Conservation (phyloP, 148 eudicot genomes). For the Vaccinium macrocarpon region DNA sequence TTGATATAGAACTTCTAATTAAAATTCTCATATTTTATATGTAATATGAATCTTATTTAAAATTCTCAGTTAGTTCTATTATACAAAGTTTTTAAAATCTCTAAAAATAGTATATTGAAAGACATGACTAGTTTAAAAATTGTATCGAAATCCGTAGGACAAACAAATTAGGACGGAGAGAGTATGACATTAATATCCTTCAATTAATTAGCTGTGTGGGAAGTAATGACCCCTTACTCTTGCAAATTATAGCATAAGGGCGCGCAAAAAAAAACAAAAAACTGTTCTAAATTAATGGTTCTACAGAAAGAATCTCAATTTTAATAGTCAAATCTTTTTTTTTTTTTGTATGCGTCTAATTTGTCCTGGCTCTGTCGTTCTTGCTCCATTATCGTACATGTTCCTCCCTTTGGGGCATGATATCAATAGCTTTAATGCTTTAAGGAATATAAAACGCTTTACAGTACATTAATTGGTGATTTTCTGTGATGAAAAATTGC, state of each 20-base stretch:
- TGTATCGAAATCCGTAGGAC: no score
- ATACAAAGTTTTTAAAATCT: no score
- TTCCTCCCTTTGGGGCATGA: background rate
- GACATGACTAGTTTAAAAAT: no score
- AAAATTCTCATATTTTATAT: no score
- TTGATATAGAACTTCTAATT: no score
- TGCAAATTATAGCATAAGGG: background rate
- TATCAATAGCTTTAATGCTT: background rate
- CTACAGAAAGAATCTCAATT: background rate
- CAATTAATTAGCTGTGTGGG: background rate
- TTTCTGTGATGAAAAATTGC: background rate
- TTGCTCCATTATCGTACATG: background rate
- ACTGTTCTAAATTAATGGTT: background rate
- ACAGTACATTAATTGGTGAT: background rate
- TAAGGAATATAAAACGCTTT: conserved; percentile 1
- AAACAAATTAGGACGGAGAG: no score
- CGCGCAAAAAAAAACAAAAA: background rate
- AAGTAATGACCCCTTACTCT: background rate
- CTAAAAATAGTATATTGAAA: no score
- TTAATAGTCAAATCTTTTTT: background rate
- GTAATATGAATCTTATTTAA: no score
- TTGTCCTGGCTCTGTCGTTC: conserved; percentile 6
- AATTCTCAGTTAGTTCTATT: no score
- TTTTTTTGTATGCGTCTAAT: background rate
- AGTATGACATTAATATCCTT: background rate